These are phyloP conservation scores for Zymoseptoria tritici DNA, from an alignment of 2,329 filamentous ascomycete species.

Conservation along the genomic window DNA sequence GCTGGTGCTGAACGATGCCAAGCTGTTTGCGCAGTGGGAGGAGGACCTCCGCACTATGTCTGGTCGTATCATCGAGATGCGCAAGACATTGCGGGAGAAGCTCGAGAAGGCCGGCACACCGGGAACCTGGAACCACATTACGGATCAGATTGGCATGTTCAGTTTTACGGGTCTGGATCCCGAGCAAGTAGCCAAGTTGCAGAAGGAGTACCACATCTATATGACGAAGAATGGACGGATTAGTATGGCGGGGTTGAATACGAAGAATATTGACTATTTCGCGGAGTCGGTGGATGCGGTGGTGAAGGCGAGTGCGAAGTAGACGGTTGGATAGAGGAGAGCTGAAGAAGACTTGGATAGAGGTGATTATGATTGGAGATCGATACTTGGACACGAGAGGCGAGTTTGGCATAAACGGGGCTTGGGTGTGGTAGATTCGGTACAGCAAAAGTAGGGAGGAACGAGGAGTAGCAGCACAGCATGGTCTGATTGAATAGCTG, in stretches of 20 bases:
- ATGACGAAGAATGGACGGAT: constrained; percentile 98
- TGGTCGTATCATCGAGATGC: constrained; percentile 89
- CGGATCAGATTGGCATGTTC: constrained; percentile 99
- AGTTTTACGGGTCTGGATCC: constrained; percentile 78
- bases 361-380: not conserved
- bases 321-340: not conserved
- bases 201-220: constrained; percentile 68
- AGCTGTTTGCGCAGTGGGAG: constrained; percentile 86
- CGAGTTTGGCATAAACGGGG: not conserved
- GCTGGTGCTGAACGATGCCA: constrained; percentile 71
- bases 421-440: not conserved
- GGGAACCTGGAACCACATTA: constrained; percentile 93
- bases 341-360: not conserved
- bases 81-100: constrained; percentile 65
- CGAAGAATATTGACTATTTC: constrained; percentile 85
- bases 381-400: not conserved
- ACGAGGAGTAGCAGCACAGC: not conserved
- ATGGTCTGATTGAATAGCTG: not conserved
- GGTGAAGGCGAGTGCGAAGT: constrained; percentile 49
- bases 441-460: not conserved
- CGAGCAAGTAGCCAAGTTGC: constrained; percentile 63
- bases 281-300: constrained; percentile 82
- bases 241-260: constrained; percentile 96
- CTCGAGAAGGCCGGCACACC: constrained; percentile 81
- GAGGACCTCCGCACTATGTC: constrained; percentile 89